Evolutionary conservation across 768 basidiomycete species (phyloP).

Genomic region (Xerocomellus intermedius): DNA sequence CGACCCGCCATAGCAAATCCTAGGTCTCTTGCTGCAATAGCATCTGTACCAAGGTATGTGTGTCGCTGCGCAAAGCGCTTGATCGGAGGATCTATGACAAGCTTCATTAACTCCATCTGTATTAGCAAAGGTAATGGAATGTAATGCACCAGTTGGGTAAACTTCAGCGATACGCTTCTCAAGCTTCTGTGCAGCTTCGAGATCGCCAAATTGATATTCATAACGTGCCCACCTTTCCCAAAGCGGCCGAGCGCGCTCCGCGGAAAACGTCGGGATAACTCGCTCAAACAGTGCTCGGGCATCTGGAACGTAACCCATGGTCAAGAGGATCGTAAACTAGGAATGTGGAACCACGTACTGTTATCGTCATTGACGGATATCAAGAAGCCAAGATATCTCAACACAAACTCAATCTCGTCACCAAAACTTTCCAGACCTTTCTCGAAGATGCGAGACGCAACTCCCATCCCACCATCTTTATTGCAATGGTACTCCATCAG

Average conservation of each 20-base stretch:
- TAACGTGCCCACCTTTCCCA: constrained; percentile 98
- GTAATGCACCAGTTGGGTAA: constrained; percentile 72
- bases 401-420: constrained; percentile 80
- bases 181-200: constrained; percentile 83
- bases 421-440: constrained; percentile 83
- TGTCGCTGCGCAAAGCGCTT: constrained; percentile 89
- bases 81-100: constrained; percentile 71
- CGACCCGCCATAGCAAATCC: constrained; percentile 62
- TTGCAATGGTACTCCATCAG: constrained; percentile 93
- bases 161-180: constrained; percentile 87
- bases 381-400: constrained; percentile 89
- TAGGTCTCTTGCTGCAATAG: constrained; percentile 85
- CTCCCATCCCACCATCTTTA: constrained; percentile 64
- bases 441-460: constrained; percentile 92
- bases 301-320: constrained; percentile 50
- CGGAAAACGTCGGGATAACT: constrained; percentile 71
- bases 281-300: constrained; percentile 95
- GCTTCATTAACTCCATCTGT: background rate
- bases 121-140: background rate
- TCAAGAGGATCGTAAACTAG: background rate
- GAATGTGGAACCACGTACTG: constrained; percentile 53
- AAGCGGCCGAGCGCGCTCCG: constrained; percentile 77
- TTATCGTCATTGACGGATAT: constrained; percentile 94
- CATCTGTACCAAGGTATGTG: constrained; percentile 70
- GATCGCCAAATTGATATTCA: constrained; percentile 93